Evolutionary conservation across 179 eudicot genomes (phyloP).

Genomic region (Heliamphora pulchella): DNA sequence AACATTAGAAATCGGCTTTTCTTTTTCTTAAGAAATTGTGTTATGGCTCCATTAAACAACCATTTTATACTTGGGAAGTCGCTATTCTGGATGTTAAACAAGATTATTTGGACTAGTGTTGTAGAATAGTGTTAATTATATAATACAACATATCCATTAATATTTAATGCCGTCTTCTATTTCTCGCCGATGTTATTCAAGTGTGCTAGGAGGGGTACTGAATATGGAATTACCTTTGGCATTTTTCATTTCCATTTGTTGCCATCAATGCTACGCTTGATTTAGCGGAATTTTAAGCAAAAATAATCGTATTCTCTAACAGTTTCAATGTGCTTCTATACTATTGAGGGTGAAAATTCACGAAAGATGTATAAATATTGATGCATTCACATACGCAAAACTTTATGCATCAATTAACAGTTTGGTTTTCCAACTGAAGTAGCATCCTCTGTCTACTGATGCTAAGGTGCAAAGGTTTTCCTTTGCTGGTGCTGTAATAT

Average conservation of each 20-base stretch:
- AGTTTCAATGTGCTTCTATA: not conserved
- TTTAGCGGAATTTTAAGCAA: not conserved
- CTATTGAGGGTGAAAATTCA: not conserved
- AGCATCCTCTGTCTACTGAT: not conserved
- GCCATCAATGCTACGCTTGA: not conserved
- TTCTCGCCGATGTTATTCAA: not conserved
- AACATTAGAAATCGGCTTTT: not conserved
- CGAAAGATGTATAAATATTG: not conserved
- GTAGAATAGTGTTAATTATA: not conserved
- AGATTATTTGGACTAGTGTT: not conserved
- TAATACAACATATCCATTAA: not conserved
- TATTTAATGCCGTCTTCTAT: not conserved
- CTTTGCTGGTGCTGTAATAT: not conserved
- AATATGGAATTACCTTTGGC: not conserved
- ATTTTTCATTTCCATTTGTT: not conserved
- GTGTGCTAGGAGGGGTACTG: not conserved
- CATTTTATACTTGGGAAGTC: not conserved
- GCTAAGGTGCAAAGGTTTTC: not conserved
- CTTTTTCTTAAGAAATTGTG: too few relatives aligned
- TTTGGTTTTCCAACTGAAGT: not conserved
- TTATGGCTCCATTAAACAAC: not conserved
- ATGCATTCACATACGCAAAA: not conserved
- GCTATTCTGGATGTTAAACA: not conserved
- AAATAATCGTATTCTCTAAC: not conserved
- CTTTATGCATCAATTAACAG: not conserved